A percentile compares a stretch with the other conserved stretches of the same genome.
Evolutionary conservation across 1,284 basidiomycete species (phyloP).

Genomic region (Apiotrichum gracile): DNA sequence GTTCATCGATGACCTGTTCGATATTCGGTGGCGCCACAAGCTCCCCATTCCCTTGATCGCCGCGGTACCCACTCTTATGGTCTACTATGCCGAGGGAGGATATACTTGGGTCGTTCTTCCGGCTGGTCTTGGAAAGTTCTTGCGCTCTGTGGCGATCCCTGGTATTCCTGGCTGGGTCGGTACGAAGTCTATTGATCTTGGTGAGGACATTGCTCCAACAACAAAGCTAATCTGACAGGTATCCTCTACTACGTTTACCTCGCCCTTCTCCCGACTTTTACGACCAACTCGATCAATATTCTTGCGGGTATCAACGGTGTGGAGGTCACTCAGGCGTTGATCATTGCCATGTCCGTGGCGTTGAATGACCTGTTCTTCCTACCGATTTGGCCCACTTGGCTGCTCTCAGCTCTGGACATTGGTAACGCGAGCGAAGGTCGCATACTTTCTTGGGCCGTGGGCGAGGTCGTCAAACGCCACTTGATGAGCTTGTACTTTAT

Average conservation of each 20-base stretch:
- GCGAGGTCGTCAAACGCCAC: conserved; percentile 82
- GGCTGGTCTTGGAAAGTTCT: conserved; percentile 62
- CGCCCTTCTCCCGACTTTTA: conserved; percentile 89
- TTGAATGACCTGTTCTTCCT: conserved; percentile 90
- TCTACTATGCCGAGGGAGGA: conserved; percentile 91
- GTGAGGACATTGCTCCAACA: conserved; percentile 50
- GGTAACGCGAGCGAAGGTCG: conserved; percentile 48
- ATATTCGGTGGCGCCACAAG: conserved; percentile 98
- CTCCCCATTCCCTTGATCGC: conserved; percentile 94
- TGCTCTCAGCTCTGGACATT: conserved; percentile 66
- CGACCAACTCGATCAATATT: conserved; percentile 98
- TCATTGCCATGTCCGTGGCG: conserved; percentile 85
- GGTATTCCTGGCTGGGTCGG: conserved; percentile 23
- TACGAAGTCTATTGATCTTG: conserved; percentile 77
- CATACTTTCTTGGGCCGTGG: conserved; percentile 44
- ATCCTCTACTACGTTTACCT: conserved; percentile 91
- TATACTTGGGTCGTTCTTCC: conserved; percentile 94
- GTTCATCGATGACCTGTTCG: conserved; percentile 95
- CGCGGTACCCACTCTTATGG: conserved; percentile 87
- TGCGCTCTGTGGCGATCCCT: conserved; percentile 33
- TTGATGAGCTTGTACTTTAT: conserved; percentile 94
- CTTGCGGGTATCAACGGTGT: conserved; percentile 96
- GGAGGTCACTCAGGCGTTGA: conserved; percentile 85
- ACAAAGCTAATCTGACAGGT: neutral
- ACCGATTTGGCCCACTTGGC: conserved; percentile 57